Evolutionary conservation across 2,329 filamentous ascomycete species (phyloP), one percentile per base, ranked within the genome.

Genomic region (Xylariaceae sp.): DNA sequence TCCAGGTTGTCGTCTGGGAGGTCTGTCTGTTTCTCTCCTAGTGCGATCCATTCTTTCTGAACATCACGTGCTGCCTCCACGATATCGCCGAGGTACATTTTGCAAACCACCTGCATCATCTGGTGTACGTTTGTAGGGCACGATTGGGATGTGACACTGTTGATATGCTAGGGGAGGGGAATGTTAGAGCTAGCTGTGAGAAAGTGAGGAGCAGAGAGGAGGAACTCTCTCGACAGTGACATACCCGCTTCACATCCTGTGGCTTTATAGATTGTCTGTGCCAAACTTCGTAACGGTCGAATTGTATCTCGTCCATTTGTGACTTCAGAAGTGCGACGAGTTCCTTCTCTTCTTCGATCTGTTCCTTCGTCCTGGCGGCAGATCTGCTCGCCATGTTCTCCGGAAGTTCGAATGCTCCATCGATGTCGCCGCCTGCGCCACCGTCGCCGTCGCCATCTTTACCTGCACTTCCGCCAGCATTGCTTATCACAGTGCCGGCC

Each of bases 61-160:
- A 88, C 74, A 30, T 75, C 72, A 36, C 83, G 73, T 8, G 85
- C 84, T 34, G 72, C 67, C 58, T 88, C 84, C 46, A 89, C 82
- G 33, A 90, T 70, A 46, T 88, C 81, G 36, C 83, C 85, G 3
- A 85, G 75, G 57, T 86, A 88, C 44, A 86, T 71, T 62, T 90
- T 90, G 33, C 82, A 79, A 14, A 86, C 83, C 0, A 81, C 78
- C 34, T 80, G 81, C 55, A 89, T 82, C n/a, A 83, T 81, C 15
- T 83, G 78, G 45, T 85, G 81, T 34, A 88, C 82, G 51, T 77
- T 83, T 14, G 76, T 71, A 0, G 83, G 83, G 0, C 87, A 85
- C 2, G 83, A 88, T 58, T 89, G 85, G 0, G 83, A 87, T 7
- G 88, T 81, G 2, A 85, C 87, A 42, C 85, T 83, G 55, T 89